These are phyloP conservation scores for Tricholoma sp. DNA, from an alignment of 768 basidiomycete genomes.

Conservation along the genomic window DNA sequence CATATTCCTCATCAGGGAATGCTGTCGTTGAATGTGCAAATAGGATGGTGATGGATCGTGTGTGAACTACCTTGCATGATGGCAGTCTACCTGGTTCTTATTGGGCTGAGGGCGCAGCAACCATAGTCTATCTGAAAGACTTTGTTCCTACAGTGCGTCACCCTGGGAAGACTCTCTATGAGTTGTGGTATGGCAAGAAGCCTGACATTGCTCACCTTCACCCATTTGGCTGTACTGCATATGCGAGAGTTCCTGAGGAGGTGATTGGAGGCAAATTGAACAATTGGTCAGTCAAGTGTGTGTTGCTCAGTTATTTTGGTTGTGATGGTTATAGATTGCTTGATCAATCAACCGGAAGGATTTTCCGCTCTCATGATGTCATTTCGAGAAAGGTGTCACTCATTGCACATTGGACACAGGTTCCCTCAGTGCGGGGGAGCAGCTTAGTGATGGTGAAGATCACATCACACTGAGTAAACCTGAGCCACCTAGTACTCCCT, in stretches of 20 bases:
- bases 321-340: neutral
- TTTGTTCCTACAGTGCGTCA: too few species aligned
- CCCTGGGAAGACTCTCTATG: neutral
- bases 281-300: too few species aligned
- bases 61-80: constrained; percentile 15
- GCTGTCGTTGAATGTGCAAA: constrained; percentile 22
- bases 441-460: too few species aligned
- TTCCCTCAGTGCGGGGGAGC: neutral
- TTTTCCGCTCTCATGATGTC: neutral
- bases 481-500: too few species aligned
- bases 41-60: constrained; percentile 13
- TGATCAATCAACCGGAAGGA: neutral
- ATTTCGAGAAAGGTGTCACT: neutral
- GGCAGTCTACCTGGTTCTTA: constrained; percentile 12
- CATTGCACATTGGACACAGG: neutral
- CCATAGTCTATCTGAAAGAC: neutral
- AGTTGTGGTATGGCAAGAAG: neutral
- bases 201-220: neutral
- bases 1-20: too few species aligned
- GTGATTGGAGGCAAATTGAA: too few species aligned
- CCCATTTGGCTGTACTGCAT: too few species aligned
- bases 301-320: neutral
- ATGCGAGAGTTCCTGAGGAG: too few species aligned
- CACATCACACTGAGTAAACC: too few species aligned
- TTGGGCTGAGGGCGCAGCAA: constrained; percentile 1